A percentile compares a stretch with the other conserved stretches of the same genome.
phyloP scores from a whole-genome alignment of 2,329 filamentous ascomycete species.

The Diaporthe citri region DNA sequence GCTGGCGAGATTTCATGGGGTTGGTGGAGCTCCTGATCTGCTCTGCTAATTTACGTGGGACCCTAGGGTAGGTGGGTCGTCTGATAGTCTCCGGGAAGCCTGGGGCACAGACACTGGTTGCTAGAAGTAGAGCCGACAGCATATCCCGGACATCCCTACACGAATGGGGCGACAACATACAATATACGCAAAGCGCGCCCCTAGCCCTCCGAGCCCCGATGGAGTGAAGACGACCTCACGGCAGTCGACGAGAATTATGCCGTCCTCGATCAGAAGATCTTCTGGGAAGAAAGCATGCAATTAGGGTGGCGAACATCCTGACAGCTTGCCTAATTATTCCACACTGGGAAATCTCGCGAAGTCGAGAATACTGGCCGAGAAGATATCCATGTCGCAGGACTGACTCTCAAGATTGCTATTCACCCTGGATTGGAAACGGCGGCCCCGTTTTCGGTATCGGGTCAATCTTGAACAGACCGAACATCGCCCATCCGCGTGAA shows the following conservation, averaged over 20 bases:
- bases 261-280: not conserved
- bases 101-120: not conserved
- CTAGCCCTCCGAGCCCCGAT: not conserved
- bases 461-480: not conserved
- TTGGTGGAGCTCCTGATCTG: slow-evolving; percentile 18
- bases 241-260: slow-evolving; percentile 2
- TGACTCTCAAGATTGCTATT: slow-evolving; percentile 8
- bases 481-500: not conserved
- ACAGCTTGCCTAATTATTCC: not conserved
- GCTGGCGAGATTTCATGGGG: slow-evolving; percentile 26
- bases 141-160: not conserved
- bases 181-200: slow-evolving; percentile 20
- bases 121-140: not conserved
- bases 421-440: not conserved
- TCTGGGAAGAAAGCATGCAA: not conserved
- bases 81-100: slow-evolving; percentile 15
- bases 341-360: not conserved
- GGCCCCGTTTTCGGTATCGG: not conserved
- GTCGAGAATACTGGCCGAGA: not conserved
- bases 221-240: not conserved
- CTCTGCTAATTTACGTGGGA: slow-evolving; percentile 24
- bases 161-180: not conserved
- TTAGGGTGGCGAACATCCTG: not conserved
- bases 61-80: slow-evolving; percentile 10
- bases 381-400: not conserved